Conservation (phyloP, 2,329 filamentous ascomycete genomes). For the Colletotrichum noveboracense region DNA sequence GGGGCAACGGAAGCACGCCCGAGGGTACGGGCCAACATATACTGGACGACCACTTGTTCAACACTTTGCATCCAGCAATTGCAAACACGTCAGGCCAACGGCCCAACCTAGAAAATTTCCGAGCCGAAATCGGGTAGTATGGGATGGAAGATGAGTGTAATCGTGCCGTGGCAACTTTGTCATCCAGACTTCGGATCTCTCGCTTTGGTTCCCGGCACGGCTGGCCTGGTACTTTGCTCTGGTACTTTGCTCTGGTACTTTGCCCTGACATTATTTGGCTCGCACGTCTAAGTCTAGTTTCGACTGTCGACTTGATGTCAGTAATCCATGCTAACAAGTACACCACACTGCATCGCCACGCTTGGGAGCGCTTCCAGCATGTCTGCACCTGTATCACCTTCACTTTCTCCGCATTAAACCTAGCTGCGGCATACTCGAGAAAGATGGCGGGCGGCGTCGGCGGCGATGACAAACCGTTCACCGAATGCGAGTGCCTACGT, state of each 20-base stretch:
- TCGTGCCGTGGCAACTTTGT: neutral
- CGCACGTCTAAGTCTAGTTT: neutral
- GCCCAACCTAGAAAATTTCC: neutral
- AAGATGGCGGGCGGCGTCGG: neutral
- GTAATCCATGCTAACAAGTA: neutral
- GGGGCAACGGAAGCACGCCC: neutral
- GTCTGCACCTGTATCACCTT: neutral
- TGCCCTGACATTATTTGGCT: neutral
- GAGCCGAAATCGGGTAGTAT: neutral
- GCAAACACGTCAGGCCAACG: neutral
- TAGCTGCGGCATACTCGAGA: neutral
- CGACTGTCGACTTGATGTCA: neutral
- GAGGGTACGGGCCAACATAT: neutral
- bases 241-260: neutral
- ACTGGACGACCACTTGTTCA: neutral
- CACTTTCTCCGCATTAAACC: neutral
- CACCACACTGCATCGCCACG: neutral
- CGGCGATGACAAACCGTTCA: neutral
- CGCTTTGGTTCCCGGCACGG: neutral
- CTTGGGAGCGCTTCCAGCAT: neutral
- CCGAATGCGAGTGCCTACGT: neutral
- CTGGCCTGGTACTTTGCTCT: neutral
- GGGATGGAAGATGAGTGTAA: neutral
- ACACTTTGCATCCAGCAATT: neutral
- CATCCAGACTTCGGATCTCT: neutral